phyloP scores from a whole-genome alignment of 768 basidiomycete species.

The Pleurotus tuoliensis region DNA sequence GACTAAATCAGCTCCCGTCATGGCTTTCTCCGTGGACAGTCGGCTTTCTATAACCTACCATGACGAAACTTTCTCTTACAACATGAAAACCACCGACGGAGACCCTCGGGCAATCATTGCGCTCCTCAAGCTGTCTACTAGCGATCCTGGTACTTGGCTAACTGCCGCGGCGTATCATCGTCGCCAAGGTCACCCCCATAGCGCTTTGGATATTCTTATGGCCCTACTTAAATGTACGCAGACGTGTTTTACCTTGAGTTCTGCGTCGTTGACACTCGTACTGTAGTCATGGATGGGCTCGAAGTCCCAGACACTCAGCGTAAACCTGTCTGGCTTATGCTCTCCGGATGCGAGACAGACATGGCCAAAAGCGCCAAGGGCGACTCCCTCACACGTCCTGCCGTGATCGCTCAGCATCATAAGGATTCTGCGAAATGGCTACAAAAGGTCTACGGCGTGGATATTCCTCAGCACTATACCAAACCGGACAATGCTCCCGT shows the following conservation, averaged over 20 bases:
- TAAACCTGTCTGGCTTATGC: slow-evolving; percentile 48
- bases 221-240: slow-evolving; percentile 45
- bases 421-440: slow-evolving; percentile 39
- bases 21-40: slow-evolving; percentile 18
- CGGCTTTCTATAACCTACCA: slow-evolving; percentile 30
- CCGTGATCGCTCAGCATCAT: slow-evolving; percentile 32
- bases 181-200: slow-evolving; percentile 37
- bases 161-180: slow-evolving; percentile 51
- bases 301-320: slow-evolving; percentile 33
- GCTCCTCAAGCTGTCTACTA: slow-evolving; percentile 38
- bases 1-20: slow-evolving; percentile 6
- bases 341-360: slow-evolving; percentile 53
- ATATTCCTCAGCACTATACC: neutral
- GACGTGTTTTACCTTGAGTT: neutral
- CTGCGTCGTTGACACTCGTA: slow-evolving; percentile 3
- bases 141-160: slow-evolving; percentile 55
- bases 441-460: slow-evolving; percentile 42
- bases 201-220: slow-evolving; percentile 40
- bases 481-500: neutral
- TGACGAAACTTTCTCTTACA: slow-evolving; percentile 37
- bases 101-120: slow-evolving; percentile 42
- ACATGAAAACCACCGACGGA: slow-evolving; percentile 39
- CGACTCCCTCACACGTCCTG: slow-evolving; percentile 18
- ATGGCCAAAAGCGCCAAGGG: slow-evolving; percentile 30
- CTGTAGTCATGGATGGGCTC: slow-evolving; percentile 32